Conservation (phyloP, 148 eudicot genomes). For the Persicaria tinctoria region DNA sequence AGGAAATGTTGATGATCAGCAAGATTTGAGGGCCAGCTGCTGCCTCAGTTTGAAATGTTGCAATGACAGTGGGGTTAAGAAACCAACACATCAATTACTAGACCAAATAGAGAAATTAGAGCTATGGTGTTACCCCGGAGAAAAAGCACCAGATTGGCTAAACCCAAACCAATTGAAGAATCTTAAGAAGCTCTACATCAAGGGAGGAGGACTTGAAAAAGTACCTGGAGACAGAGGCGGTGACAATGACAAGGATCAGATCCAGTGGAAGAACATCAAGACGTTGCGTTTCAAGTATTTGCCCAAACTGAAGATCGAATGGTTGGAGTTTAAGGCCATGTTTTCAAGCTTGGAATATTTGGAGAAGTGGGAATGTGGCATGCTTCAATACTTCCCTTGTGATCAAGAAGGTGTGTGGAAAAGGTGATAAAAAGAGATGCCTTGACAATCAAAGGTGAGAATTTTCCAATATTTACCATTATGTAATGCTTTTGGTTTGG, state of each 20-base stretch:
- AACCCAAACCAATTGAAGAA: conserved; percentile 3
- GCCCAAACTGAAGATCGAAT: conserved; percentile 16
- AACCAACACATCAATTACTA: background rate
- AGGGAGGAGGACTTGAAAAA: conserved; percentile 34
- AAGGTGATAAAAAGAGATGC: background rate
- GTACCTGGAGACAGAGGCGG: background rate
- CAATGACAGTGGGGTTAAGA: background rate
- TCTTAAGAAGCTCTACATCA: conserved; percentile 35
- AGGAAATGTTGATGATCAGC: background rate
- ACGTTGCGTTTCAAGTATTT: conserved; percentile 27
- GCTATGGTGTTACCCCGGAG: conserved; percentile 6
- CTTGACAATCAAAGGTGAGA: too few relatives aligned
- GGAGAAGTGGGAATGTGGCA: conserved; percentile 28
- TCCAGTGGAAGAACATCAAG: conserved; percentile 19
- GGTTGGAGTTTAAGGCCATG: conserved; percentile 15
- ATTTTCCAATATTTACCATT: too few relatives aligned
- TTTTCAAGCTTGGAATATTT: conserved; percentile 23
- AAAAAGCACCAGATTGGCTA: conserved; percentile 14
- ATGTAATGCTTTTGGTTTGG: too few relatives aligned
- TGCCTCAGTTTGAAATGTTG: background rate
- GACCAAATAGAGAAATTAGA: conserved; percentile 32
- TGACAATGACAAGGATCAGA: background rate
- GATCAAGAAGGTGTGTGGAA: conserved; percentile 33
- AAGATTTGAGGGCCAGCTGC: background rate
- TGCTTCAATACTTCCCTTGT: conserved; percentile 29